A percentile compares a stretch with the other conserved stretches of the same genome.
These are phyloP conservation scores for Dichotomopilus funicola DNA, from an alignment of 2,329 filamentous ascomycete genomes.

Conservation along the genomic window DNA sequence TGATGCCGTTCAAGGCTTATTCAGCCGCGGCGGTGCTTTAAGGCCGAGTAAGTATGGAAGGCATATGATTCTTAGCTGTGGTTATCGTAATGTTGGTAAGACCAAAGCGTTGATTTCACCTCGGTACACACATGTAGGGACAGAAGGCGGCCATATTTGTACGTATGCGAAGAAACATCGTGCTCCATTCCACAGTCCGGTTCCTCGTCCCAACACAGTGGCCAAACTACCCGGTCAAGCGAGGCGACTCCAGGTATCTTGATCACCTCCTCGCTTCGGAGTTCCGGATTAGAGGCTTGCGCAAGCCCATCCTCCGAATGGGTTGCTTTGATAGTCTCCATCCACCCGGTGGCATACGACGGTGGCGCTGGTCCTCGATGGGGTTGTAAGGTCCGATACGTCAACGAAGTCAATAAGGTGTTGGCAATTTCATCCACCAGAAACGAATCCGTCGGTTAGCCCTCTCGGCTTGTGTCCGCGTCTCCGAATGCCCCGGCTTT, in stretches of 20 bases:
- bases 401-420: slow-evolving; percentile 18
- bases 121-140: not conserved
- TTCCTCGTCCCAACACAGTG: not conserved
- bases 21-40: slow-evolving; percentile 10
- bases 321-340: slow-evolving; percentile 13
- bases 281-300: slow-evolving; percentile 1
- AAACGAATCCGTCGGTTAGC: slow-evolving; percentile 14
- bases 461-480: slow-evolving; percentile 18
- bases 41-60: slow-evolving; percentile 13
- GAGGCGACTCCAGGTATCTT: not conserved
- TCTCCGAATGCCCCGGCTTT: too few relatives aligned
- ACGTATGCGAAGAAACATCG: slow-evolving; percentile 20
- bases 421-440: slow-evolving; percentile 13
- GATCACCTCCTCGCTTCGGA: slow-evolving; percentile 7
- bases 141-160: slow-evolving; percentile 4
- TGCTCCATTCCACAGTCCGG: not conserved
- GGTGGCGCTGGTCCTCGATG: slow-evolving; percentile 18
- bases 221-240: not conserved
- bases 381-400: slow-evolving; percentile 10
- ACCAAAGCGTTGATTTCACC: too few relatives aligned
- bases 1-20: slow-evolving; percentile 6
- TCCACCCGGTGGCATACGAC: slow-evolving; percentile 7
- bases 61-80: not conserved
- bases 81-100: slow-evolving; percentile 6
- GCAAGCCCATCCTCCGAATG: slow-evolving; percentile 6